Evolutionary conservation across 306 rosid species (phyloP), one percentile per base, ranked within the genome.

Genomic region (Gillenia trifoliata): DNA sequence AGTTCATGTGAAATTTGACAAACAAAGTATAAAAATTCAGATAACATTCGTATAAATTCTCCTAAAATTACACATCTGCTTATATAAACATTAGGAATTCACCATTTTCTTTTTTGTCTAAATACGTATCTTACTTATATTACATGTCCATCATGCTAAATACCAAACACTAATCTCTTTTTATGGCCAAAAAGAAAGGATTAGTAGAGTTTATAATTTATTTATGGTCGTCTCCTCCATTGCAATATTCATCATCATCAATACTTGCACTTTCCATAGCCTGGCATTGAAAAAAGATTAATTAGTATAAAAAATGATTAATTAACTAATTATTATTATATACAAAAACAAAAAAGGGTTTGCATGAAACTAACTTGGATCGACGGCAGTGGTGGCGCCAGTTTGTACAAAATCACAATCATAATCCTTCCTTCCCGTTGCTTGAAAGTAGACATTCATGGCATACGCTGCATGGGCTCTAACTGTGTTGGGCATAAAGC

Each of bases 401-500:
- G 84, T 74, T 49, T 71, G 68, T 20, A 30, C 82, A 50, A 84
- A 88, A 72, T 83, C 88, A 19, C 88, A 82, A 72, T 76, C 79
- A 11, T 19, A 23, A 4, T 52, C 80, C 13, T 76, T 71, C 59
- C 2, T 62, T 57, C 85, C 84, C 75, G 23, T 81, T 12, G 71
- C 66, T 65, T 77, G 88, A 65, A 79, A 93, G 60, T 89, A 89
- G 1, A 78, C 57, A 60, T 89, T 89, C 96, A 89, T 93, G 50
- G 90, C 96, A 30, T 77, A 89, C 1, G 91, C 70, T 0, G 96
- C 93, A 28, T 93, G 97, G 47, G 93, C 85, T 47, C 84, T 68
- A 7, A 91, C 77, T 0, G 87, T 85, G 73, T 89, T 25, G 3
- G 98, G 96, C 40, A 55, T 43, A 64, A 73, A 82, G 61, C 87